Evolutionary conservation across 176 grass and related monocot species (phyloP), one percentile per base, ranked within the genome.

Genomic region (Microstegium vimineum): DNA sequence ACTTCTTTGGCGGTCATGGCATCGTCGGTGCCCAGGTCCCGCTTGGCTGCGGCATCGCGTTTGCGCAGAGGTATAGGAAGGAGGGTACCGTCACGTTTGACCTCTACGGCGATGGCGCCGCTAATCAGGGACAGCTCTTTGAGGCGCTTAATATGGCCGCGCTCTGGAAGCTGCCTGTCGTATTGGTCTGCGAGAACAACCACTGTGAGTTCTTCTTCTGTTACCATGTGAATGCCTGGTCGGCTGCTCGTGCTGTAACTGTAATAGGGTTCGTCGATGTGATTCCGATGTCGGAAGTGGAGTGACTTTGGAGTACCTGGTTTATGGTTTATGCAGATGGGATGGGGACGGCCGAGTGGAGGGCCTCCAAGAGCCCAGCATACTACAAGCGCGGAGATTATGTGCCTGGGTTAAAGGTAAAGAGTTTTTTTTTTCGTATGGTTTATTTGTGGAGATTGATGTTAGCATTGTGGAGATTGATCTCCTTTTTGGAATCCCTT

Each of bases 301-400:
- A 68, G 10, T 79, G 67, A 46, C 22, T 63, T 79, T 83, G 25
- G 0, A 4, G 1, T 20, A 35, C 23, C 41, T n/a, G n/a, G n/a
- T n/a, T n/a, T 79, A 35, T 80, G 30, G 61, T 78, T 69, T 78
- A 23, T 76, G 33, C 62, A 98, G 96, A 98, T 91, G 96, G 96
- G 26, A 98, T 98, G 96, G 96, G 96, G 33, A 98, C 93, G 2
- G 92, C 96, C 20, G 90, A 93, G 86, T 98, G 93, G 93, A 92
- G 70, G 74, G 87, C 96, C 36, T 81, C 96, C 20, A 98, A 98
- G 82, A 98, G 76, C 76, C 80, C 90, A 5, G 84, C 90, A 0
- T 98, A 98, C 56, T 98, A 95, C 87, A 98, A 93, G 69, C 96
- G 92, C n/a, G 96, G 92, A 37, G 96, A 98, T 74, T 98, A 98